Percentiles rank a stretch among this genome's conserved stretches.
phyloP scores from a whole-genome alignment of 768 basidiomycete genomes.

The Tulasnella sp. region DNA sequence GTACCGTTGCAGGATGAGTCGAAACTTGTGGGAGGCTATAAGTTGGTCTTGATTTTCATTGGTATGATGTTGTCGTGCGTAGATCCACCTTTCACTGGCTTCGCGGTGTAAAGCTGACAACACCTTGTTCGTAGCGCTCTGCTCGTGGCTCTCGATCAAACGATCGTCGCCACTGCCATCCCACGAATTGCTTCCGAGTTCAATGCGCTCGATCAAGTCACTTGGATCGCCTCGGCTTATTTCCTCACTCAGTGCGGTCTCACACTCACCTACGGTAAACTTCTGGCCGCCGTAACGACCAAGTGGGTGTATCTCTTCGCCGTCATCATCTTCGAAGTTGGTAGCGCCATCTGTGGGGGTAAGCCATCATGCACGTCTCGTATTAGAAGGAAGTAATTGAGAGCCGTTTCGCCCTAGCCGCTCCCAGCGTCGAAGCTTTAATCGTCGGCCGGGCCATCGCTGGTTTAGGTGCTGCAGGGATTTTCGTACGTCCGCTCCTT shows the following conservation, averaged over 20 bases:
- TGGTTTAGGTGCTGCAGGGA: conserved; percentile 21
- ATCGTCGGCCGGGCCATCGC: conserved; percentile 30
- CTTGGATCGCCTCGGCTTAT: conserved; percentile 27
- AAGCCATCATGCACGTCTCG: neutral
- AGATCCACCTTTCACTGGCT: neutral
- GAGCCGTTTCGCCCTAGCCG: conserved; percentile 1
- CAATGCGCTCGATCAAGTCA: conserved; percentile 29
- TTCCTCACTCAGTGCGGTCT: conserved; percentile 26
- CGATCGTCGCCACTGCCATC: conserved; percentile 24
- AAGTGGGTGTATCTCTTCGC: conserved; percentile 29
- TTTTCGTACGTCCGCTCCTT: conserved; percentile 22
- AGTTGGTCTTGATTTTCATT: conserved; percentile 13
- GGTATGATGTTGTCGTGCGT: conserved; percentile 13
- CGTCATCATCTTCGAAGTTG: conserved; percentile 38
- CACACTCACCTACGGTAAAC: conserved; percentile 22
- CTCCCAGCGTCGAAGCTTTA: conserved; percentile 21
- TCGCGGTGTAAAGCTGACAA: neutral
- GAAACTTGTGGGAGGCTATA: conserved; percentile 3
- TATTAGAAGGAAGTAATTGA: neutral
- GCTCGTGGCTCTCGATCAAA: neutral
- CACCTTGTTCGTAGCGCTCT: neutral
- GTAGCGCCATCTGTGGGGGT: conserved; percentile 39
- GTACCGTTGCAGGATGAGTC: neutral
- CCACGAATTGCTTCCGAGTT: conserved; percentile 32
- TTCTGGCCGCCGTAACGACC: conserved; percentile 25